Conservation (phyloP, 345 rosid species). For the Triadica sebifera region DNA sequence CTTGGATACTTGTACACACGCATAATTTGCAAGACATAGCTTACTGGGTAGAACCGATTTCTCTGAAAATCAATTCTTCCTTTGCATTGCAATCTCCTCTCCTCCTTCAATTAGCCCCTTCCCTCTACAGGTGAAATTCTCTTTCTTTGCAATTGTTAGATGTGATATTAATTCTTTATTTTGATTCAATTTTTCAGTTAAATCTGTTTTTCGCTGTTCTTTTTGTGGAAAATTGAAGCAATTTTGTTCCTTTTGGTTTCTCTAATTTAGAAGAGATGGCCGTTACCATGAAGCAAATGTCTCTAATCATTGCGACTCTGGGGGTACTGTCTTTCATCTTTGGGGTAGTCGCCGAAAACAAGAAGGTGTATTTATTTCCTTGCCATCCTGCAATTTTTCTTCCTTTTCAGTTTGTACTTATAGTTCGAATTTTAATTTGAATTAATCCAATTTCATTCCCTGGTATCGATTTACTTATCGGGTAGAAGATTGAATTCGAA, state of each 20-base stretch:
- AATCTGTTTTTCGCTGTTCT: not conserved
- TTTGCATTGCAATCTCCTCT: not conserved
- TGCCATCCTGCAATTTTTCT: not conserved
- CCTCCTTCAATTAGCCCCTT: not conserved
- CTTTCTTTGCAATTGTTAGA: not conserved
- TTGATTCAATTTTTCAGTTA: not conserved
- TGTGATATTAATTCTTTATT: not conserved
- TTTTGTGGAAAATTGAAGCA: not conserved
- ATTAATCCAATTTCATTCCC: not conserved
- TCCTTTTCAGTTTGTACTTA: not conserved
- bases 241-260: not conserved
- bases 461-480: not conserved
- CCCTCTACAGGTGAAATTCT: not conserved
- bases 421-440: not conserved
- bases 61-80: not conserved
- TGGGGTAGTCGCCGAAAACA: conserved; percentile 78
- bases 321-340: conserved; percentile 62
- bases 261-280: conserved; percentile 39
- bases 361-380: conserved; percentile 44
- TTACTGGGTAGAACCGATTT: not conserved
- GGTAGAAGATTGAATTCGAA: not conserved
- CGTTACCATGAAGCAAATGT: conserved; percentile 54
- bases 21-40: not conserved
- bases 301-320: conserved; percentile 47
- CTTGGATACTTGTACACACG: not conserved